Conservation (phyloP, 805 yeast genomes). For the Saccharomycopsis amapae region DNA sequence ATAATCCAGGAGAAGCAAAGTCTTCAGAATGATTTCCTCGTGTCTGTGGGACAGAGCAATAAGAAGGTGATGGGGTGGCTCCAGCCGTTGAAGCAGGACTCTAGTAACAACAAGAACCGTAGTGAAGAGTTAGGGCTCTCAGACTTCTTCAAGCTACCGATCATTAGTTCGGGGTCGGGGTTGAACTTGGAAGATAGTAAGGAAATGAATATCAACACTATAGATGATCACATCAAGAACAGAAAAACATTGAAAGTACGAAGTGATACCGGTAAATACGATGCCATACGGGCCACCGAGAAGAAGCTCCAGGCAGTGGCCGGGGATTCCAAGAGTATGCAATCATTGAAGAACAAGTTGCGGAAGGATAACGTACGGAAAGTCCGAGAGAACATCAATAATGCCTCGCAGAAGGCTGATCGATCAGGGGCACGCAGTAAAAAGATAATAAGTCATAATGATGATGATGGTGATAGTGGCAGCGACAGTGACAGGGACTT, state of each 20-base stretch:
- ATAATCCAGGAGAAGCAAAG: slow-evolving; percentile 9
- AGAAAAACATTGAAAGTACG: slow-evolving; percentile 7
- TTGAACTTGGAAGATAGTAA: background rate
- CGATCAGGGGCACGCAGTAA: no score
- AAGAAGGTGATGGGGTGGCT: slow-evolving; percentile 16
- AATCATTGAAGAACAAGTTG: slow-evolving; percentile 18
- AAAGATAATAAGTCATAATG: no score
- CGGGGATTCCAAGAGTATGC: slow-evolving; percentile 14
- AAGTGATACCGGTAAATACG: background rate
- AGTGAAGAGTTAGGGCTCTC: background rate
- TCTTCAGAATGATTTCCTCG: slow-evolving; percentile 14
- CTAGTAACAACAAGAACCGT: background rate
- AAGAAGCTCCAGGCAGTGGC: slow-evolving; percentile 1
- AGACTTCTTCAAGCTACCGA: slow-evolving; percentile 18
- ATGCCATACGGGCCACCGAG: background rate
- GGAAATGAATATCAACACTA: slow-evolving; percentile 2
- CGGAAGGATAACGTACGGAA: slow-evolving; percentile 14
- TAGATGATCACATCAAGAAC: slow-evolving; percentile 17
- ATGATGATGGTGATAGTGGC: background rate
- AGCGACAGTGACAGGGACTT: slow-evolving; percentile 8
- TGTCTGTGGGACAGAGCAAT: slow-evolving; percentile 7
- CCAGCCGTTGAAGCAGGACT: background rate
- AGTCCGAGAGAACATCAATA: background rate
- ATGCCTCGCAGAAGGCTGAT: no score
- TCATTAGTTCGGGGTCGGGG: slow-evolving; percentile 11